Percentiles rank a stretch among this genome's conserved stretches.
phyloP scores from a whole-genome alignment of 805 yeast genomes.

The Ogataea angusta region DNA sequence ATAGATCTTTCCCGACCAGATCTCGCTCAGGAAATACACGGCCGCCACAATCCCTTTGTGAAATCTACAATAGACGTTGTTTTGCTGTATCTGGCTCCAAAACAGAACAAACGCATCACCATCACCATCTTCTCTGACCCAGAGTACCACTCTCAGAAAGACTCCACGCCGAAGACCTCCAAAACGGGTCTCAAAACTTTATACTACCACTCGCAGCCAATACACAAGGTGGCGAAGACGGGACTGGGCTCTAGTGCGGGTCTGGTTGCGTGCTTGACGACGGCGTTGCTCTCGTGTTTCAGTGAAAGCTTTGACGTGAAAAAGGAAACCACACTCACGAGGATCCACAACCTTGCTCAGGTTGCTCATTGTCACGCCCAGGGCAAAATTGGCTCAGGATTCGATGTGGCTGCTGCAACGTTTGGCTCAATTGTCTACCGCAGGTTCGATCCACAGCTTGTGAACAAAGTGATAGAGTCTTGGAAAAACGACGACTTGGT shows the following conservation, averaged over 20 bases:
- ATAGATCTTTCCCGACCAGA: constrained; percentile 22
- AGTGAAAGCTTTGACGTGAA: constrained; percentile 30
- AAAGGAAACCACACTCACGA: constrained; percentile 22
- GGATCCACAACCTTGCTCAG: constrained; percentile 84
- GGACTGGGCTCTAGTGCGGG: constrained; percentile 98
- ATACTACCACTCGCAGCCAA: constrained; percentile 55
- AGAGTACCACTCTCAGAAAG: constrained; percentile 79
- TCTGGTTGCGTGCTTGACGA: constrained; percentile 72
- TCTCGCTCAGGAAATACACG: constrained; percentile 15
- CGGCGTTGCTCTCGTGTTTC: constrained; percentile 59
- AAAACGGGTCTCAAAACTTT: constrained; percentile 44
- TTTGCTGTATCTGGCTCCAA: constrained; percentile 47
- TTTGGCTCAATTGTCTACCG: constrained; percentile 84
- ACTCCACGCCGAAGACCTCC: constrained; percentile 36
- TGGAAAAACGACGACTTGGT: constrained; percentile 25
- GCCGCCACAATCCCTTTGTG: constrained; percentile 65
- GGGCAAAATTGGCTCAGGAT: constrained; percentile 93
- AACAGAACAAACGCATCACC: constrained; percentile 31
- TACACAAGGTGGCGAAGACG: constrained; percentile 80
- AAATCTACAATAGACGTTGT: constrained; percentile 59
- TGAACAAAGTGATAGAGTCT: constrained; percentile 28
- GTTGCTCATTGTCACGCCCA: constrained; percentile 92
- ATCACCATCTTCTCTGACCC: constrained; percentile 79
- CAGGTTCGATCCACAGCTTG: constrained; percentile 62
- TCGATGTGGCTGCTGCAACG: constrained; percentile 94